Conservation (phyloP, 441 rosid species). For the Raphanus hybrid region DNA sequence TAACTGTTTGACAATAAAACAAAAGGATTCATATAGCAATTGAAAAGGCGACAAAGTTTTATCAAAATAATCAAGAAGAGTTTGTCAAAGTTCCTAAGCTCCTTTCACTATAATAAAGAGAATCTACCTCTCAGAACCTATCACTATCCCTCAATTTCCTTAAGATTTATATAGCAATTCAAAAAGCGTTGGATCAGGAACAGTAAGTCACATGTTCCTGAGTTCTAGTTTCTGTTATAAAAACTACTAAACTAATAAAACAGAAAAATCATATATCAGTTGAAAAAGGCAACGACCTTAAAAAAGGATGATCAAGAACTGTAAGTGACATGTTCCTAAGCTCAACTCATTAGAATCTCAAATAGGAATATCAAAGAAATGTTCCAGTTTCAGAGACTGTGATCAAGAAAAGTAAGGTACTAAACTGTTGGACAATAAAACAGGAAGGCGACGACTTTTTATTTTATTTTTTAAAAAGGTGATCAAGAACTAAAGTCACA, state of each 20-base stretch:
- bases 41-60: neutral
- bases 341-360: neutral
- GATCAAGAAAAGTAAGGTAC: no score
- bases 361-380: neutral
- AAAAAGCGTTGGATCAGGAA: no score
- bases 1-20: neutral
- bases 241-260: no score
- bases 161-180: neutral
- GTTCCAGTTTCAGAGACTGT: neutral
- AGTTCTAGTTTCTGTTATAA: no score
- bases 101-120: no score
- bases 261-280: no score
- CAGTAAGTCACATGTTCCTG: no score
- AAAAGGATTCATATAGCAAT: neutral
- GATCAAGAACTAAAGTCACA: conserved; percentile 3
- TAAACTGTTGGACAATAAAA: neutral
- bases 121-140: no score
- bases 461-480: neutral
- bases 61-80: conserved; percentile 4
- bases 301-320: neutral
- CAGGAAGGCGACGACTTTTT: neutral
- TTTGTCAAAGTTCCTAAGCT: no score
- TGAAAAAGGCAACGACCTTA: neutral
- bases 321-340: neutral
- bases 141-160: no score